Evolutionary conservation across 176 grass and related monocot genomes (phyloP), one percentile per base, ranked within the genome.

Genomic region (Tillandsia leiboldiana): DNA sequence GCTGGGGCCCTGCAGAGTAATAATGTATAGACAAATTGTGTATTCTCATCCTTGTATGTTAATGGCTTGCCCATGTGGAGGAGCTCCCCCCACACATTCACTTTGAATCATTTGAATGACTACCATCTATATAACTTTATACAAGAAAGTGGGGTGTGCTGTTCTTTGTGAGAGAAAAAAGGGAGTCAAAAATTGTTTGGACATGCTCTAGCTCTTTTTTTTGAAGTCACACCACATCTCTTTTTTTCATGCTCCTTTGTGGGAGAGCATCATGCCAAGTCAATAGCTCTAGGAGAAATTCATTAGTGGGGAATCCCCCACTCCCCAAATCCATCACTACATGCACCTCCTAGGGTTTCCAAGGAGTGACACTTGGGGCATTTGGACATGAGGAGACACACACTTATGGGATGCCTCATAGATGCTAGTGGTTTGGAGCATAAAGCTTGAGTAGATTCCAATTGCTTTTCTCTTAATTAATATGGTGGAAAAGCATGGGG

Each of bases 401-500:
- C 75, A 65, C 64, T 90, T 78, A 81, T 90, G 87, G 81, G 84
- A 90, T 95, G 81, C 87, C 85, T 87, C 83, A 79, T 75, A 84
- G 81, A 78, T 87, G 79, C 84, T 96, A 80, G 84, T 96, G 91
- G 67, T 90, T 83, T 85, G 15, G 64, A 53, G 81, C 70, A 96
- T 87, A 90, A 96, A 96, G 87, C 73, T 80, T 83, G 53, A 64
- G 63, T 64, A 77, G 84, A 87, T 90, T 87, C 87, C 91, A 75
- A 52, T 75, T 62, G 82, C 57, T 75, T 85, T 12, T 68, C 69
- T 83, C 87, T 87, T 53, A 13, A 33, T 73, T 79, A 79, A 72
- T 59, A 65, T 68, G 74, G 57, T 80, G 0, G 54, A 68, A 74
- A 63, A 51, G 49, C 9, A 74, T 65, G 42, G 63, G 47, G 17